Conservation (phyloP, 345 rosid genomes). For the Ceriops zippeliana region DNA sequence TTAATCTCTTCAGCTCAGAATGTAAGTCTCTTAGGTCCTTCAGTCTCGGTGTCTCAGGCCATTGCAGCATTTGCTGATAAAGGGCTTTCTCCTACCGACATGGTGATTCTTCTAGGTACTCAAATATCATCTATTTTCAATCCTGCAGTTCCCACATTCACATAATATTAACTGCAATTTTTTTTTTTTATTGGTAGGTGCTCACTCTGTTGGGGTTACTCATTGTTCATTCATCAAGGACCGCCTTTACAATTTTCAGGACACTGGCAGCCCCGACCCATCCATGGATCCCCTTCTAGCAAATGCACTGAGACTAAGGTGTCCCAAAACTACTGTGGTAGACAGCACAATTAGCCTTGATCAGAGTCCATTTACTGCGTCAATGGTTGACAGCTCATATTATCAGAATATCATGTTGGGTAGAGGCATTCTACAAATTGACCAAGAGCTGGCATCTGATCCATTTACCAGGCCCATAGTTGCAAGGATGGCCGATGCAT, state of each 20-base stretch:
- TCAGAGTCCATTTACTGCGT: constrained; percentile 22
- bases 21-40: constrained; percentile 47
- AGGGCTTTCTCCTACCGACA: constrained; percentile 39
- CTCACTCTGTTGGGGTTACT: constrained; percentile 49
- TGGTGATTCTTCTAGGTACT: constrained; percentile 61
- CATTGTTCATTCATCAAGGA: constrained; percentile 44
- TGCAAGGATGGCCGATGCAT: constrained; percentile 16
- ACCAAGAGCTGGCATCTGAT: constrained; percentile 30
- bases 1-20: constrained; percentile 33
- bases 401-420: constrained; percentile 22
- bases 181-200: constrained; percentile 25
- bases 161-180: background rate
- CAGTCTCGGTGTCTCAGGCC: constrained; percentile 41
- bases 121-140: background rate
- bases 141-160: background rate
- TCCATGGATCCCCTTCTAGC: constrained; percentile 32
- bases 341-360: constrained; percentile 33
- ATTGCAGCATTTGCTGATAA: constrained; percentile 33
- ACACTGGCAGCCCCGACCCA: constrained; percentile 33
- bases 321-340: constrained; percentile 19
- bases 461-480: constrained; percentile 26
- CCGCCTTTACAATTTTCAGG: constrained; percentile 38
- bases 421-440: constrained; percentile 35
- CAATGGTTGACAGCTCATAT: constrained; percentile 24
- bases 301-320: constrained; percentile 23